Conservation (phyloP, 306 rosid species). For the Arachis hypogaea region DNA sequence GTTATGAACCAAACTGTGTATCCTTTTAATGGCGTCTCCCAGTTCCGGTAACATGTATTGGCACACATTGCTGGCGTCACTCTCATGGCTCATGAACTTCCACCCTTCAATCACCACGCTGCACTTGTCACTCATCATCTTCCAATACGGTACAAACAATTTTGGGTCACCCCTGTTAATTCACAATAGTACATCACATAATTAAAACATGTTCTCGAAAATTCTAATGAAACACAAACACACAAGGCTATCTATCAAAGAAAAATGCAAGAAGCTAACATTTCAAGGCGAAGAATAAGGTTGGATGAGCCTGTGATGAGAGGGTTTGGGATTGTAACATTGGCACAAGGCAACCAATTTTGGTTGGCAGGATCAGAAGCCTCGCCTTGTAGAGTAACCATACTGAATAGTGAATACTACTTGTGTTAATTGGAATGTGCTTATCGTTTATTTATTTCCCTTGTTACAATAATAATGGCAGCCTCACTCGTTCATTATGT, state of each 20-base stretch:
- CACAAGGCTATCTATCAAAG: too few species aligned
- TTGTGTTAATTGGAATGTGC: not conserved
- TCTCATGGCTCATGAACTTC: conserved; percentile 59
- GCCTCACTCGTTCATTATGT: too few species aligned
- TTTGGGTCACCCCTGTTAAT: conserved; percentile 68
- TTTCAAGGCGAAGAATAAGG: conserved; percentile 40
- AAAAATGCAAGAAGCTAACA: conserved; percentile 15
- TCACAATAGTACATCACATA: not conserved
- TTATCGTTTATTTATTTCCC: too few species aligned
- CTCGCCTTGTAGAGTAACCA: conserved; percentile 36
- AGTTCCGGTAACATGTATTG: conserved; percentile 63
- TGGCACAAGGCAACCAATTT: conserved; percentile 1
- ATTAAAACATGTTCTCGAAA: too few species aligned
- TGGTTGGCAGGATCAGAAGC: conserved; percentile 16
- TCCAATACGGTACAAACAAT: conserved; percentile 59
- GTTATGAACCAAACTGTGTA: conserved; percentile 65
- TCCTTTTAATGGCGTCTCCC: conserved; percentile 46
- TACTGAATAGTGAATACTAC: conserved; percentile 3
- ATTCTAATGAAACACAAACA: too few species aligned
- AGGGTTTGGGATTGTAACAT: conserved; percentile 9
- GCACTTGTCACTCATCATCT: conserved; percentile 53
- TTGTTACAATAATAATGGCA: too few species aligned
- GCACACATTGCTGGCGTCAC: conserved; percentile 49
- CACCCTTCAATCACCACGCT: conserved; percentile 61
- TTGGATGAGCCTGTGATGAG: not conserved